Evolutionary conservation across 75 land plant species (phyloP).

Genomic region (Cunninghamia lanceolata): DNA sequence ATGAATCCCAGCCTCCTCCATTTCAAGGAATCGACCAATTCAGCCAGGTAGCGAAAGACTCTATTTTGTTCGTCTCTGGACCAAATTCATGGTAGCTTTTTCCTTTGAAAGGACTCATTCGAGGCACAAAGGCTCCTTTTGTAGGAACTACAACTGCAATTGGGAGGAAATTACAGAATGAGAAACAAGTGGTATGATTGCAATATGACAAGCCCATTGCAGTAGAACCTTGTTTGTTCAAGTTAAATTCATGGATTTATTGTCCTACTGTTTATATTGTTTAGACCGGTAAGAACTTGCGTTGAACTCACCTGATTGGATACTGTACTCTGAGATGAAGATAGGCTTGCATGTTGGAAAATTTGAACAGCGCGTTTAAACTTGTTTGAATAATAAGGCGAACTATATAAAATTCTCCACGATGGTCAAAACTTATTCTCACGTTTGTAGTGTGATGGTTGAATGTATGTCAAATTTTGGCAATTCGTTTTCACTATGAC

Average conservation of each 20-base stretch:
- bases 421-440: no score
- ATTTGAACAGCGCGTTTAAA: no score
- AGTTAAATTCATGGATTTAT: no score
- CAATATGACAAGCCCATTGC: slow-evolving; percentile 1
- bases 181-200: neutral
- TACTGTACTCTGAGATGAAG: no score
- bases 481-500: no score
- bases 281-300: no score
- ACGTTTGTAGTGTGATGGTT: no score
- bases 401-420: neutral
- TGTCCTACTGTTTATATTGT: no score
- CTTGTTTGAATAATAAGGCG: neutral
- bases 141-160: slow-evolving; percentile 29
- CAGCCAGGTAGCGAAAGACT: neutral
- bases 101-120: slow-evolving; percentile 15
- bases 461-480: no score
- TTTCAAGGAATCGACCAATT: neutral
- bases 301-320: no score
- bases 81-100: slow-evolving; percentile 21
- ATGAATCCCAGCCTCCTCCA: slow-evolving; percentile 11
- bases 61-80: neutral
- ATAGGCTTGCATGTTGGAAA: no score
- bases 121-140: slow-evolving; percentile 28
- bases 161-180: slow-evolving; percentile 18
- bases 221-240: slow-evolving; percentile 8